Evolutionary conservation across 2,329 filamentous ascomycete species (phyloP).

Genomic region (Metarhizium brunneum): DNA sequence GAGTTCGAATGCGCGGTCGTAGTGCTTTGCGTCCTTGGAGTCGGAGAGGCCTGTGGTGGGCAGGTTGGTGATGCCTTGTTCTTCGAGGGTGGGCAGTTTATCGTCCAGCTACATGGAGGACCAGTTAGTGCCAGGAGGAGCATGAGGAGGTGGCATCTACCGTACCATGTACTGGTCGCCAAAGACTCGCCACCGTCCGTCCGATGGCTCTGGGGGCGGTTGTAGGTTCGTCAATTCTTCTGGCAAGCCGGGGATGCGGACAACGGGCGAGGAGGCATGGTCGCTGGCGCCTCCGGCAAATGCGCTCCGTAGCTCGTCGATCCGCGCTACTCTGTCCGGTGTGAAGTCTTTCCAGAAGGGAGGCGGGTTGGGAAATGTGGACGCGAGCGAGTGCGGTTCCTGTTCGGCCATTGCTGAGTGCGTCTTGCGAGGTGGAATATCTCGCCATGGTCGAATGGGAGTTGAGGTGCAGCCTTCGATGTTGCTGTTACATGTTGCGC

Average conservation of each 20-base stretch:
- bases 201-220: slow-evolving; percentile 65
- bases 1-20: slow-evolving; percentile 58
- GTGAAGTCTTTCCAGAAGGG: slow-evolving; percentile 89
- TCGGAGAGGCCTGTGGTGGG: slow-evolving; percentile 27
- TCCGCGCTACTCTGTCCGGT: slow-evolving; percentile 55
- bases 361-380: slow-evolving; percentile 77
- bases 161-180: slow-evolving; percentile 51
- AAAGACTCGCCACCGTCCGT: slow-evolving; percentile 67
- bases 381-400: slow-evolving; percentile 39
- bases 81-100: slow-evolving; percentile 56
- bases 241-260: slow-evolving; percentile 44
- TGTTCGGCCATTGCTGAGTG: slow-evolving; percentile 48
- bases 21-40: slow-evolving; percentile 43
- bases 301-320: slow-evolving; percentile 32
- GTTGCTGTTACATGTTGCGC: slow-evolving; percentile 5
- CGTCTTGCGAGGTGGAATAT: too few species aligned
- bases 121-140: background rate
- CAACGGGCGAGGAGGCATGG: slow-evolving; percentile 14
- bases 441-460: too few species aligned
- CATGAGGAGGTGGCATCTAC: background rate
- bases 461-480: too few species aligned
- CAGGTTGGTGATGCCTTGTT: slow-evolving; percentile 63
- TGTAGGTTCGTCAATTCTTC: slow-evolving; percentile 68
- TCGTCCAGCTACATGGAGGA: slow-evolving; percentile 40
- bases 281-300: slow-evolving; percentile 20